These are phyloP conservation scores for Keithomyces neogunnii DNA, from an alignment of 2,329 filamentous ascomycete genomes.

Conservation along the genomic window DNA sequence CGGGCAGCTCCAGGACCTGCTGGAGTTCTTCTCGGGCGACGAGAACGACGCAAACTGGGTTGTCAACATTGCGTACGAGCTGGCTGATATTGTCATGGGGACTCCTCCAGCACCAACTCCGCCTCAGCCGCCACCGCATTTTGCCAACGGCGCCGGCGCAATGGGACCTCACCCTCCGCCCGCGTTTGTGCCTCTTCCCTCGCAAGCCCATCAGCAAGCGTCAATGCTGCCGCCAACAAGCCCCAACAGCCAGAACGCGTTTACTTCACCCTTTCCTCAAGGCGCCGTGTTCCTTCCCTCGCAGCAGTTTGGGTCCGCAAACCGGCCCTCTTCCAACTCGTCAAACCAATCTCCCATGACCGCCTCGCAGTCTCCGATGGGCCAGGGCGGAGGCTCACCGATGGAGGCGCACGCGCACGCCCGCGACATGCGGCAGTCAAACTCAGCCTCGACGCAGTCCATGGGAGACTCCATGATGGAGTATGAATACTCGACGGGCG, in stretches of 20 bases:
- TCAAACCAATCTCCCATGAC: constrained; percentile 23
- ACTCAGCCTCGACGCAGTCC: constrained; percentile 15
- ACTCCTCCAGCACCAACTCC: constrained; percentile 18
- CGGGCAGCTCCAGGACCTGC: constrained; percentile 54
- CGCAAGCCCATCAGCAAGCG: constrained; percentile 20
- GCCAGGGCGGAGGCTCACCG: constrained; percentile 16
- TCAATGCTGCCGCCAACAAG: constrained; percentile 15
- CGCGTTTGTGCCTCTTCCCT: constrained; percentile 23
- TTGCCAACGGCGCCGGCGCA: constrained; percentile 15
- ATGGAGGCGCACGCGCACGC: constrained; percentile 26
- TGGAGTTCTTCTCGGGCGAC: constrained; percentile 55
- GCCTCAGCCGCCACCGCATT: constrained; percentile 24
- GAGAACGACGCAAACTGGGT: constrained; percentile 49
- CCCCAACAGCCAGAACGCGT: constrained; percentile 15
- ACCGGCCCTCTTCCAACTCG: constrained; percentile 23
- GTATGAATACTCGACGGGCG: constrained; percentile 30
- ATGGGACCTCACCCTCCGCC: constrained; percentile 20
- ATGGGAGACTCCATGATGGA: constrained; percentile 29
- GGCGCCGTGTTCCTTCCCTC: constrained; percentile 24
- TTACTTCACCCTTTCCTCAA: constrained; percentile 22
- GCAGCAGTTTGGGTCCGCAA: constrained; percentile 18
- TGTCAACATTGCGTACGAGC: constrained; percentile 49
- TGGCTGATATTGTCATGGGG: constrained; percentile 38
- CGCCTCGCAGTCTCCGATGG: constrained; percentile 21
- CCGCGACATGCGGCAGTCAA: constrained; percentile 23